Base-by-base conservation (phyloP, 1,284 basidiomycete genomes). In the Mycosarcoma maydis region DNA sequence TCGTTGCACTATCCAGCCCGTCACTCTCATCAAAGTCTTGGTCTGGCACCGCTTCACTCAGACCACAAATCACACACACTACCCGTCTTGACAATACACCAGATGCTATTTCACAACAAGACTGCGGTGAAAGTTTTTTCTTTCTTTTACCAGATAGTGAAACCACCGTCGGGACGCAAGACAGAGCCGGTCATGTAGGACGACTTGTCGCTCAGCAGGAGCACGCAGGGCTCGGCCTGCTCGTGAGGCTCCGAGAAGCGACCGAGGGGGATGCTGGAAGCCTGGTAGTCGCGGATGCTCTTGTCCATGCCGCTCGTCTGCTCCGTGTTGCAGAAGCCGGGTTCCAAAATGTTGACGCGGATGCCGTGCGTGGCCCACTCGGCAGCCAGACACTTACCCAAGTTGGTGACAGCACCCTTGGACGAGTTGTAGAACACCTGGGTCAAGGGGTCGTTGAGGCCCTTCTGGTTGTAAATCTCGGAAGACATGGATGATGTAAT, bases 341-440 rank as follows among this genome's bases (percentile, higher is more conserved):
- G 77, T 62, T 78, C 75, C 26, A 81, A 64, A 16, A 80, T 77
- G 68, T 82, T 82, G 52, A 82, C 80, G 24, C 80, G 72, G 56
- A 82, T 81, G 22, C 77, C 65, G 59, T 81, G 66, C 47, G 73
- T 46, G 38, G 78, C 78, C 72, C 77, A 82, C 67, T 82, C 80
- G 43, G 76, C 78, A 16, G 80, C 80, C 13, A 82, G 78, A 59
- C 80, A 77, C 72, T 77, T 80, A 52, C 77, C 78, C 48, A 82
- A 72, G 76, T 82, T 82, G 52, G 78, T 80, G n/a, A 75, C 78
- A 40, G 80, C 80, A 37, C 79, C 76, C 62, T 79, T 78, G 57
- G 70, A 78, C 41, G 76, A 72, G 73, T 81, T 81, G 77, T 81
- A 81, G 54, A 81, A 81, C 29, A 78, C 70, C 66, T 81, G 79